Evolutionary conservation across 768 basidiomycete genomes (phyloP).

Genomic region (Pisolithus marmoratus): DNA sequence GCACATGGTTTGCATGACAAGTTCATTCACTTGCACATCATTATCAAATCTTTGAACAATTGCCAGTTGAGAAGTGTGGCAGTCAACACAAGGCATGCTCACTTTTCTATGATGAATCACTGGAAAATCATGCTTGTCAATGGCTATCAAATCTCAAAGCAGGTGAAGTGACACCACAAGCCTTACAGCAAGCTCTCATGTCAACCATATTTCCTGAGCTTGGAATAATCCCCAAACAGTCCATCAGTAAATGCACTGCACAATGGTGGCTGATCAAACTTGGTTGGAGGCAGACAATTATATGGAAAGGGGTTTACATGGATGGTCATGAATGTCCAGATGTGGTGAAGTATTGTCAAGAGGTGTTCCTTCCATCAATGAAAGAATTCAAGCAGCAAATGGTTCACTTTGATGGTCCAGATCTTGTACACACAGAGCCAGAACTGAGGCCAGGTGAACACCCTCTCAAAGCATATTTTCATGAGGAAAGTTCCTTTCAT

Average conservation of each 20-base stretch:
- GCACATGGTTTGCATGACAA: neutral
- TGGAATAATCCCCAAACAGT: neutral
- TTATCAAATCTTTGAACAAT: neutral
- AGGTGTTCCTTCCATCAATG: no score
- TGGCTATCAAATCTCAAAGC: neutral
- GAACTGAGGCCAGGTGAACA: neutral
- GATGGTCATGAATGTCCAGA: neutral
- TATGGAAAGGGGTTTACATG: slow-evolving; percentile 11
- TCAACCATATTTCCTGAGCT: neutral
- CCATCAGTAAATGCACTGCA: neutral
- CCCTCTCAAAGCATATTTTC: neutral
- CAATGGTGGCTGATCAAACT: slow-evolving; percentile 2
- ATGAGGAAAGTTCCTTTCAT: slow-evolving; percentile 4
- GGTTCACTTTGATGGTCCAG: neutral
- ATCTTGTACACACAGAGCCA: neutral
- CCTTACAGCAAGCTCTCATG: neutral
- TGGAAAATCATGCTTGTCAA: neutral
- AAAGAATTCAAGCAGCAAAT: no score
- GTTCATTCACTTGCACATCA: neutral
- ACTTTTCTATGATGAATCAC: neutral
- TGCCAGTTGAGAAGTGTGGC: neutral
- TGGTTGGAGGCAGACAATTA: slow-evolving; percentile 2
- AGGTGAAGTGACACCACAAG: neutral
- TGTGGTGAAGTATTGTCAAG: no score
- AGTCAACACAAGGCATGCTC: neutral